A percentile compares a stretch with the other conserved stretches of the same genome.
phyloP scores from a whole-genome alignment of 768 basidiomycete genomes.

The Atractiella rhizophila region DNA sequence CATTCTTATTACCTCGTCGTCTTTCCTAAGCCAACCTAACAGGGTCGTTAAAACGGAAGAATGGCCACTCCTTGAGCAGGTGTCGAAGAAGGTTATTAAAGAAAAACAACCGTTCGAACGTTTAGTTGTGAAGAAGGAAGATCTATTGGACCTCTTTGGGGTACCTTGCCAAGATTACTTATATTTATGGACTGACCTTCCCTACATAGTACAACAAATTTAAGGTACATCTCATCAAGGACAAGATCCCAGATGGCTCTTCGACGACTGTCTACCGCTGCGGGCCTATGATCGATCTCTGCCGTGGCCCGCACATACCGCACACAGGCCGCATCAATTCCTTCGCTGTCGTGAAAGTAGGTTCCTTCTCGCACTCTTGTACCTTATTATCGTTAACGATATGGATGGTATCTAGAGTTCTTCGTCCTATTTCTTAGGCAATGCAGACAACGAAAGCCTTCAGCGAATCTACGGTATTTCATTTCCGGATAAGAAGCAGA shows the following conservation, averaged over 20 bases:
- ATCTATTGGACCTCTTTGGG: slow-evolving; percentile 83
- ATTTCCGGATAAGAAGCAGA: slow-evolving; percentile 90
- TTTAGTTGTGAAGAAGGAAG: slow-evolving; percentile 73
- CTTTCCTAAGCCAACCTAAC: not conserved
- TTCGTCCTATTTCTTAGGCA: slow-evolving; percentile 90
- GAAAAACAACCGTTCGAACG: slow-evolving; percentile 95
- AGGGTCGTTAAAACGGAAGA: slow-evolving; percentile 58
- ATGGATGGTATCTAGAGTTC: slow-evolving; percentile 38
- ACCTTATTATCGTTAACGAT: not conserved
- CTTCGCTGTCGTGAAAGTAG: slow-evolving; percentile 80
- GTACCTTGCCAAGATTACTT: slow-evolving; percentile 28
- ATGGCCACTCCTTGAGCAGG: slow-evolving; percentile 66
- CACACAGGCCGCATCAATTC: slow-evolving; percentile 96
- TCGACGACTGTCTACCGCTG: slow-evolving; percentile 96
- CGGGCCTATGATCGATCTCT: slow-evolving; percentile 93
- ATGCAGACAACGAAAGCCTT: slow-evolving; percentile 69
- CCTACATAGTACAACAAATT: slow-evolving; percentile 77
- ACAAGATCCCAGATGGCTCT: slow-evolving; percentile 83
- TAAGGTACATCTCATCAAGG: slow-evolving; percentile 82
- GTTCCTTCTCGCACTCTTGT: slow-evolving; percentile 2
- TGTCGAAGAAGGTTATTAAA: slow-evolving; percentile 67
- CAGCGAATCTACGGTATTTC: slow-evolving; percentile 96
- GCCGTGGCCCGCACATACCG: slow-evolving; percentile 88
- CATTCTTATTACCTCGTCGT: not conserved
- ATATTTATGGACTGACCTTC: not conserved